Base-by-base conservation (phyloP, 1,284 basidiomycete species). In the Athelia sp. region DNA sequence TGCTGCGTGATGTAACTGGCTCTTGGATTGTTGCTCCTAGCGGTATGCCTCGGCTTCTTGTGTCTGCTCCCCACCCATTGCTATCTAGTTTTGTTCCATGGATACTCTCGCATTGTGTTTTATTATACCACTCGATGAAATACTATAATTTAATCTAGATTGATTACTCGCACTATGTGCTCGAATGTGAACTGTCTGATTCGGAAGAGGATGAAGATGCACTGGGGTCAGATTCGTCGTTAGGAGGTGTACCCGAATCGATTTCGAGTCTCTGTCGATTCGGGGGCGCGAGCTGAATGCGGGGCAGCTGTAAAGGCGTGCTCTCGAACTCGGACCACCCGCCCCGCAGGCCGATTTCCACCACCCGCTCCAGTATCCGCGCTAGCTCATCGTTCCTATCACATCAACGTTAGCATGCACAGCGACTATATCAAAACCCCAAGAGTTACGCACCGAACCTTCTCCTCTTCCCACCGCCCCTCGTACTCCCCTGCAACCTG, bases 281-380 rank as follows among this genome's bases (percentile, higher is more conserved):
- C 26, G 26, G 43, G 48, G 14, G 59, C 4, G 58, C 57, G 1
- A 72, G 58, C 44, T 71, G 62, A 35, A 77, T 67, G 31, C 66
- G 72, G 2, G 80, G 75, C 0, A 78, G 47, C 29, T 69, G 68
- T 47, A 85, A 57, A 1, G 82, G 79, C 3, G 76, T 79, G 35
- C 70, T 75, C 40, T 81, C 71, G 50, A 84, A 75, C 54, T 84
- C 82, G 21, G 75, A 74, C 84, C 81, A 86, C 0, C 84, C 84
- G 2, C 83, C 80, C 48, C 80, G 73, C 47, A 86, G 58, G 0
- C 88, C 86, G 51, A 88, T 84, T 50, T 84, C 79, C 13, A 92
- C 83, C 10, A 93, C 72, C 6, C 84, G 79, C 50, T 83, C 73
- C 43, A 92, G 63, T 43, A 90, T 79, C 42, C 74, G 70, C 26